Conservation (phyloP, 2,329 filamentous ascomycete genomes). For the Penicillium sumatraense region DNA sequence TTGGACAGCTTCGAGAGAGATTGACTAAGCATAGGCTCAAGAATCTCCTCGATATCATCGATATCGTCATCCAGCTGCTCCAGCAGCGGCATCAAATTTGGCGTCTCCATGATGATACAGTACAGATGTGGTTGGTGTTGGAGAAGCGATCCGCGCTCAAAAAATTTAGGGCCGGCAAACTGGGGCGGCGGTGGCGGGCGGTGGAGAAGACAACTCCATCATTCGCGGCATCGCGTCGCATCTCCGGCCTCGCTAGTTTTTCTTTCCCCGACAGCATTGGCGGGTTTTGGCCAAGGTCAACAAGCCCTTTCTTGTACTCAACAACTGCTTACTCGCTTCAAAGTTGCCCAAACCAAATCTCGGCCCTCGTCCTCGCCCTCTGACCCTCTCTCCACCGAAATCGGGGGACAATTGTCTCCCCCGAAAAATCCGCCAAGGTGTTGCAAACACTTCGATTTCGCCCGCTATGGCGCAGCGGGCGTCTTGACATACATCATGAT, state of each 20-base stretch:
- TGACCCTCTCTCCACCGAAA: slow-evolving; percentile 2
- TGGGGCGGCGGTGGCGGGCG: slow-evolving; percentile 25
- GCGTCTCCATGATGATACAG: slow-evolving; percentile 55
- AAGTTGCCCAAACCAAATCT: neutral
- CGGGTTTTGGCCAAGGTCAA: neutral
- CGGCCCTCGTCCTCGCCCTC: neutral
- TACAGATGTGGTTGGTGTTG: no score
- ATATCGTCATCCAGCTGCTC: slow-evolving; percentile 77
- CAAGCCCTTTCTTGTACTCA: neutral
- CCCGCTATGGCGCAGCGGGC: slow-evolving; percentile 37
- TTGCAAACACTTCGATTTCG: slow-evolving; percentile 39
- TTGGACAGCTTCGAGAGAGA: slow-evolving; percentile 70
- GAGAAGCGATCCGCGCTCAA: slow-evolving; percentile 14
- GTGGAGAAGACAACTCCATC: slow-evolving; percentile 18
- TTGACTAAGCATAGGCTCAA: slow-evolving; percentile 73
- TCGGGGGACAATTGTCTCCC: slow-evolving; percentile 15
- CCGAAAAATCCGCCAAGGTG: slow-evolving; percentile 35
- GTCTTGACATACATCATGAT: slow-evolving; percentile 22
- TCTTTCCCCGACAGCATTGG: neutral
- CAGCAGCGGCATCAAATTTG: slow-evolving; percentile 69
- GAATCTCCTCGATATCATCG: slow-evolving; percentile 73
- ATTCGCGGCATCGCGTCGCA: slow-evolving; percentile 11
- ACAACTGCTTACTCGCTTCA: neutral
- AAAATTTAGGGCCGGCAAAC: slow-evolving; percentile 26
- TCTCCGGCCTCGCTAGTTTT: neutral